Evolutionary conservation across 140 eudicot species (phyloP).

Genomic region (Ambrosia hybrid): DNA sequence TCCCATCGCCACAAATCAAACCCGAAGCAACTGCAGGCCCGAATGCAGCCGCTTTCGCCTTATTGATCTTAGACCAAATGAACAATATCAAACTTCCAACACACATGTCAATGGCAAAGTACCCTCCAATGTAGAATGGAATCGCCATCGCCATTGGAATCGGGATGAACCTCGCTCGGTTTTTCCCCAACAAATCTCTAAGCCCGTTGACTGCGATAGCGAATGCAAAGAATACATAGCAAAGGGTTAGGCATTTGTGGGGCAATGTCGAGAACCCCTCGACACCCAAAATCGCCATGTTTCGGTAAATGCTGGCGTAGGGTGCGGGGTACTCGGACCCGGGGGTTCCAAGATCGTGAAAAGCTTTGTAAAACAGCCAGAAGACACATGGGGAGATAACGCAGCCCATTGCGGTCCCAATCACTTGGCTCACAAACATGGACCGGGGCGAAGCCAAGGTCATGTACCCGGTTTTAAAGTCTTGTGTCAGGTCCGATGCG

Average conservation of each 20-base stretch:
- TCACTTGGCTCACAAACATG: slow-evolving; percentile 89
- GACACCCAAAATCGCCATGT: slow-evolving; percentile 84
- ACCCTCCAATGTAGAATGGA: slow-evolving; percentile 75
- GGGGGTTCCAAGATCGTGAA: slow-evolving; percentile 48
- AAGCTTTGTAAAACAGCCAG: slow-evolving; percentile 85
- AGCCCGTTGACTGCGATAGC: slow-evolving; percentile 64
- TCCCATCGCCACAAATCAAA: slow-evolving; percentile 93
- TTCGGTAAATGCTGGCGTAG: slow-evolving; percentile 61
- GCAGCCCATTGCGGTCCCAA: slow-evolving; percentile 92
- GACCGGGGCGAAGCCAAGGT: slow-evolving; percentile 93
- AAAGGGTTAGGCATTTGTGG: slow-evolving; percentile 65
- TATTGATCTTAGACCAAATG: slow-evolving; percentile 60
- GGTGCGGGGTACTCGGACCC: slow-evolving; percentile 79
- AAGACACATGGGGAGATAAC: slow-evolving; percentile 84
- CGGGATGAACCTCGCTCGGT: slow-evolving; percentile 58
- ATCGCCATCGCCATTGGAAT: slow-evolving; percentile 98
- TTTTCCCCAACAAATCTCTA: slow-evolving; percentile 53
- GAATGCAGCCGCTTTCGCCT: slow-evolving; percentile 72
- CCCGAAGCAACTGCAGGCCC: slow-evolving; percentile 98
- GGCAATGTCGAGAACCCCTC: slow-evolving; percentile 82
- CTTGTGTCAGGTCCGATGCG: slow-evolving; percentile 84
- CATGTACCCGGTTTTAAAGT: slow-evolving; percentile 95
- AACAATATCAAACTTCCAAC: slow-evolving; percentile 80
- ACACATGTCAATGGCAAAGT: slow-evolving; percentile 91
- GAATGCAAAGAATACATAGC: slow-evolving; percentile 55